Evolutionary conservation across 164 flowering plant species (phyloP).

Genomic region (Malania oleifera): DNA sequence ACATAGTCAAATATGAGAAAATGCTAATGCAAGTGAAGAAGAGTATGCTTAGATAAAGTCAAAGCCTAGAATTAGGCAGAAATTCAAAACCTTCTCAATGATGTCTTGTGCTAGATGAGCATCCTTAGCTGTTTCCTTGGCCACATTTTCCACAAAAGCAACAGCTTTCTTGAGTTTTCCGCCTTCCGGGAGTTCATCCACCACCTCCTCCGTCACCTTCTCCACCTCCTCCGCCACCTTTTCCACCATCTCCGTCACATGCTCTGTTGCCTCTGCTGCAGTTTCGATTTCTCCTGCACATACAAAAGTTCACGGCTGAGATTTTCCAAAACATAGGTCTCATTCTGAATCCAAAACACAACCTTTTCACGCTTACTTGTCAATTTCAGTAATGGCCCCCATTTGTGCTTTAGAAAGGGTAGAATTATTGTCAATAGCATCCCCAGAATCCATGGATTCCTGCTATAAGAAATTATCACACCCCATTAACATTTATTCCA

Average conservation of each 20-base stretch:
- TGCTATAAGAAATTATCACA: too few species aligned
- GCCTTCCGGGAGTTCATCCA: slow-evolving; percentile 33
- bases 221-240: slow-evolving; percentile 41
- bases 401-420: slow-evolving; percentile 38
- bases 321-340: too few species aligned
- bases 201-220: slow-evolving; percentile 34
- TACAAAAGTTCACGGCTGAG: neutral
- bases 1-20: too few species aligned
- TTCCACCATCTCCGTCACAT: slow-evolving; percentile 33
- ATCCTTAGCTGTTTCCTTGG: slow-evolving; percentile 27
- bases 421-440: slow-evolving; percentile 21
- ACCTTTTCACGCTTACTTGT: slow-evolving; percentile 21
- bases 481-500: too few species aligned
- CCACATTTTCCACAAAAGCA: slow-evolving; percentile 26
- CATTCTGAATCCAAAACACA: too few species aligned
- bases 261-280: slow-evolving; percentile 24
- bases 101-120: slow-evolving; percentile 25
- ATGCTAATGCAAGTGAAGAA: too few species aligned
- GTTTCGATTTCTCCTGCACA: slow-evolving; percentile 30
- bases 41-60: too few species aligned
- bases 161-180: slow-evolving; percentile 26
- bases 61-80: too few species aligned
- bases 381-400: slow-evolving; percentile 26
- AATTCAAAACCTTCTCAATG: slow-evolving; percentile 38
- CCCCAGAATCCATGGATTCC: slow-evolving; percentile 39